Base-by-base conservation (phyloP, 2,329 filamentous ascomycete genomes). In the Monosporascus sp. region DNA sequence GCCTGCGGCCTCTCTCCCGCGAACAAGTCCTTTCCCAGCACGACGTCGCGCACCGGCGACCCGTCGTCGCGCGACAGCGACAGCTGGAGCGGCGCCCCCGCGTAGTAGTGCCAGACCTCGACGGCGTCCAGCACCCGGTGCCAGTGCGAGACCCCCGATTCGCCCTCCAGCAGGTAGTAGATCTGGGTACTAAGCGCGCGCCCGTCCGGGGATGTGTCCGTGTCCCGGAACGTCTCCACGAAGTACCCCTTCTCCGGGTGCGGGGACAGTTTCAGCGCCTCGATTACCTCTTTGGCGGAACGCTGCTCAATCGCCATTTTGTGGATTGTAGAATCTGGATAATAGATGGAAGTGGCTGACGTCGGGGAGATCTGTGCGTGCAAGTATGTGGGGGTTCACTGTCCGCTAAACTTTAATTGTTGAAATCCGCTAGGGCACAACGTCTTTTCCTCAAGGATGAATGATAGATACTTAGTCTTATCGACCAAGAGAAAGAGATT, bases 21-120 rank as follows among this genome's bases (percentile, higher is more conserved):
- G 51, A 68, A 68, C 20, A 79, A 51, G 45, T 77, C 69, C 4
- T 63, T 60, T 3, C 75, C 76, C 1, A 79, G 68, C 9, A 71
- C 61, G 5, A 63, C 57, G 47, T 71, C 59, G 5, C 69, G 64
- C 55, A 67, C 66, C 47, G 63, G 67, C 57, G 56, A 63, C 2
- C 74, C 75, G 50, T 80, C 71, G 51, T 79, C 65, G 41, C 52
- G 63, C 1, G 75, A 72, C 0, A 80, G 67, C 2, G 68, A 73
- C 1, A 79, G 65, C 18, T 59, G 68, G 35, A 81, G 59, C 4
- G 77, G 77, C 6, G 76, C 75, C 6, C 78, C 78, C 8, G 75
- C 76, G 51, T 80, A 80, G 65, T 76, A 72, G 62, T 81, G 78
- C 78, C 77, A 80, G 17, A 77, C 63, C 60, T 81, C 76, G 38